Conservation (phyloP, 2,329 filamentous ascomycete genomes). For the Stemphylium beticola region DNA sequence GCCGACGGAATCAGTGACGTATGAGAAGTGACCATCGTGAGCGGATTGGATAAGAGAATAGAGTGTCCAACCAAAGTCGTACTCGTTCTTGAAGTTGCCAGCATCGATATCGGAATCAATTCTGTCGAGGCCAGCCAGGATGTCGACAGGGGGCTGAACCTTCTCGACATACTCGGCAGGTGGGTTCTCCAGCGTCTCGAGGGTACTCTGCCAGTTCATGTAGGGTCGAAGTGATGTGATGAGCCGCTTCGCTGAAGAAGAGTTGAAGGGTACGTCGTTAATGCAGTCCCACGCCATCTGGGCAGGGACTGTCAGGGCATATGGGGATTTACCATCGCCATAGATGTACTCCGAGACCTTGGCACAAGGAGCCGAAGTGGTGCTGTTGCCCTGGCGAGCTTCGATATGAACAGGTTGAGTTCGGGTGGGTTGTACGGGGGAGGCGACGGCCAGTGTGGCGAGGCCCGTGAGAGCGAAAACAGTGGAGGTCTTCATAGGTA, state of each 20-base stretch:
- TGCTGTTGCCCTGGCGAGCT: slow-evolving; percentile 32
- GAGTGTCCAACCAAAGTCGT: slow-evolving; percentile 58
- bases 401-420: slow-evolving; percentile 17
- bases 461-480: slow-evolving; percentile 33
- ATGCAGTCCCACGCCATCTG: slow-evolving; percentile 54
- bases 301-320: slow-evolving; percentile 48
- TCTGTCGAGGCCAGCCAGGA: slow-evolving; percentile 49
- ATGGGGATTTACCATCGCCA: slow-evolving; percentile 17
- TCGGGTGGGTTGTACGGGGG: slow-evolving; percentile 28
- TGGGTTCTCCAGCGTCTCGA: slow-evolving; percentile 52
- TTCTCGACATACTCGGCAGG: slow-evolving; percentile 55
- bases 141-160: slow-evolving; percentile 54
- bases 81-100: slow-evolving; percentile 50
- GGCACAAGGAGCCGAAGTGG: slow-evolving; percentile 37
- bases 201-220: slow-evolving; percentile 56
- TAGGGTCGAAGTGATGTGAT: slow-evolving; percentile 52
- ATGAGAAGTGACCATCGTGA: slow-evolving; percentile 70
- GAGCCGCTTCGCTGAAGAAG: slow-evolving; percentile 47
- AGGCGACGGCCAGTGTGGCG: slow-evolving; percentile 28
- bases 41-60: slow-evolving; percentile 60
- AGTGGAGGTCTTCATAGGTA: slow-evolving; percentile 30
- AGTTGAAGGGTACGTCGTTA: slow-evolving; percentile 53
- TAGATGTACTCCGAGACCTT: slow-evolving; percentile 42
- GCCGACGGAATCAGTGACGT: slow-evolving; percentile 60
- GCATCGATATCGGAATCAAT: slow-evolving; percentile 48